A percentile compares a stretch with the other conserved stretches of the same genome.
Evolutionary conservation across 768 basidiomycete species (phyloP).

Genomic region (Floccularia luteovirens): DNA sequence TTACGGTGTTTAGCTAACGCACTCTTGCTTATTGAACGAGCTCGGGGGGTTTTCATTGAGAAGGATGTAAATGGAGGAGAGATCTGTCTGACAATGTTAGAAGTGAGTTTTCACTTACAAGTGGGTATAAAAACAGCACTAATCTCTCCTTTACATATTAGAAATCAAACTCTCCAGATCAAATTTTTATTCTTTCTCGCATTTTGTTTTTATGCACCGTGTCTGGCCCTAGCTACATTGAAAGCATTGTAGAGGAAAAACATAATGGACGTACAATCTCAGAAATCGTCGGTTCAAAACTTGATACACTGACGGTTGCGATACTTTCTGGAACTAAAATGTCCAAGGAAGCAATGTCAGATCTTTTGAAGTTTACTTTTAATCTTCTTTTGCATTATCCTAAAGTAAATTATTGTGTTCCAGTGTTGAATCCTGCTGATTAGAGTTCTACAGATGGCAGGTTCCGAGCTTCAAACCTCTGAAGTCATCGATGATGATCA

Average conservation of each 20-base stretch:
- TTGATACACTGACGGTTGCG: conserved; percentile 45
- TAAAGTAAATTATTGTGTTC: conserved; percentile 36
- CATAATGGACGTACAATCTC: conserved; percentile 47
- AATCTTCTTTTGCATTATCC: conserved; percentile 80
- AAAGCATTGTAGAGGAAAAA: conserved; percentile 59
- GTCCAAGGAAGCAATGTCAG: conserved; percentile 68
- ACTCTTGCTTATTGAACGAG: conserved; percentile 58
- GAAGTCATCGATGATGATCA: conserved; percentile 18
- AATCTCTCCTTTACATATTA: conserved; percentile 15
- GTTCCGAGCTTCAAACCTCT: conserved; percentile 35
- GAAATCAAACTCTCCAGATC: conserved; percentile 57
- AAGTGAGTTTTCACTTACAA: conserved; percentile 32
- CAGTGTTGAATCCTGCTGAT: conserved; percentile 2
- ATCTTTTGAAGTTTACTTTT: conserved; percentile 80
- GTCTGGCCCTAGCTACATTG: conserved; percentile 40
- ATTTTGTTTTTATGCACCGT: conserved; percentile 72
- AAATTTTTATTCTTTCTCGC: conserved; percentile 67
- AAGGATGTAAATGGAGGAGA: conserved; percentile 60
- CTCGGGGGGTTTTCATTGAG: conserved; percentile 48
- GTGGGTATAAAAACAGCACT: conserved; percentile 1
- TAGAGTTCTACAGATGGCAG: conserved; percentile 24
- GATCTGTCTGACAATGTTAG: conserved; percentile 44
- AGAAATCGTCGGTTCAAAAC: conserved; percentile 53
- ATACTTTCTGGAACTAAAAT: conserved; percentile 45
- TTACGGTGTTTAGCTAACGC: conserved; percentile 77